Base-by-base conservation (phyloP, 345 rosid species). In the Moricandia arvensis region DNA sequence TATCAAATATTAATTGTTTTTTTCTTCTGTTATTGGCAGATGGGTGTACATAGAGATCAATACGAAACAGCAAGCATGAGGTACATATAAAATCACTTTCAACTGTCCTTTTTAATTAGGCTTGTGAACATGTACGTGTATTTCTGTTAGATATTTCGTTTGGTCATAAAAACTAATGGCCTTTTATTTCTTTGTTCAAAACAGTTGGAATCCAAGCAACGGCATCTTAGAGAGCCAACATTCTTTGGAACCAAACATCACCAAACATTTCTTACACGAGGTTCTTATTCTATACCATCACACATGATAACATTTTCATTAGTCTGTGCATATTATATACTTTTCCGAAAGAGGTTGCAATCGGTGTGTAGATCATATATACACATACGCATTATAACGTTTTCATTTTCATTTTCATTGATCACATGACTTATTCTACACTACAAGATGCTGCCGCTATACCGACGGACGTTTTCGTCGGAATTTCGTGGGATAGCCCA, bases 261-360 rank as follows among this genome's bases (percentile, higher is more conserved):
- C 93, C 15, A 89, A 86, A 82, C 91, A 85, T 74, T 83, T 83
- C 75, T 76, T 86, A 66, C 85, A 72, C 41, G 98, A 87, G 96
- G 97, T 86, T 66, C 41, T 21, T 58, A 61, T n/a, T 59, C 30
- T 38, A 74, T 45, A 15, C 16, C 13, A 34, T 63, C 41, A 55
- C 17, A 57, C 4, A 34, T 75, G 6, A 69, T 31, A 69, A 18
- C 21, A 26, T 41, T 27, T 55, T 31, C 57, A 16, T 4, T 45
- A 45, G 53, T 13, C 47, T 41, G 47, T 41, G 5, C 11, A 41
- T 41, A 41, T 41, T 10, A 41, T 41, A 41, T 41, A 41, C 47
- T 10, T 41, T 12, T 41, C 11, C 47, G n/a, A 45, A 41, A 45
- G 49, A 45, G 17, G 17, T 45, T 45, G 7, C 53, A 5, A 17